Percentiles rank a stretch among this genome's conserved stretches.
Evolutionary conservation across 2,329 filamentous ascomycete species (phyloP).

Genomic region (Eutypella sp.): DNA sequence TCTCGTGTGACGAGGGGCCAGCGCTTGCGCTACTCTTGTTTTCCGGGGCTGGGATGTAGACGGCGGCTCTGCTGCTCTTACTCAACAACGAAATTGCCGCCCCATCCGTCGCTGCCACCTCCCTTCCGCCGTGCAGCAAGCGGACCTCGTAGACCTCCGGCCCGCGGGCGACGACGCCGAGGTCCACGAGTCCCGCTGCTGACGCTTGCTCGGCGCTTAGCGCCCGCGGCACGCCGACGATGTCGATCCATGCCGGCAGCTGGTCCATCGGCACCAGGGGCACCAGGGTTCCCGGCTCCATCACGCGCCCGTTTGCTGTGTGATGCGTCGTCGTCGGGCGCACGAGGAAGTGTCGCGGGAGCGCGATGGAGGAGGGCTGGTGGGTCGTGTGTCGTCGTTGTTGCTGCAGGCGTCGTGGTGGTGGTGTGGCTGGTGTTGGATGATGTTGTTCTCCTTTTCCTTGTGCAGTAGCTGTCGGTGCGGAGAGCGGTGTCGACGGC

Average conservation of each 20-base stretch:
- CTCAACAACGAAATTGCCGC: background rate
- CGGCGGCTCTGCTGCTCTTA: too few species aligned
- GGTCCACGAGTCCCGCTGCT: constrained; percentile 32
- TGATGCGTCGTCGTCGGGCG: constrained; percentile 31
- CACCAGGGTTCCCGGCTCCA: constrained; percentile 34
- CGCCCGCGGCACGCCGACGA: constrained; percentile 39
- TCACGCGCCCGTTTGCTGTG: constrained; percentile 19
- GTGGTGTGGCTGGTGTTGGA: background rate
- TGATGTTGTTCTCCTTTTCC: background rate
- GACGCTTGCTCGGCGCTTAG: constrained; percentile 34
- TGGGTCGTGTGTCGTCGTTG: background rate
- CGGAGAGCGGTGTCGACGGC: background rate
- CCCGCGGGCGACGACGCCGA: constrained; percentile 27
- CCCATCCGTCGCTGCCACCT: background rate
- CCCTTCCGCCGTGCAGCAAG: constrained; percentile 13
- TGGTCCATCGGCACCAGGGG: constrained; percentile 52
- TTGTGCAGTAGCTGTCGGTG: background rate
- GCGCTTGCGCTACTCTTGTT: too few species aligned
- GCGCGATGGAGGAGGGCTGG: constrained; percentile 4
- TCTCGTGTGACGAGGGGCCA: too few species aligned
- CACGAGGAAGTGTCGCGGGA: constrained; percentile 38
- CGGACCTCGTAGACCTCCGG: constrained; percentile 22
- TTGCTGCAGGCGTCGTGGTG: background rate
- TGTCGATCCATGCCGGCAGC: constrained; percentile 41
- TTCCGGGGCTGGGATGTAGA: too few species aligned